phyloP scores from a whole-genome alignment of 2,329 filamentous ascomycete species.

The Penicillium palitans region DNA sequence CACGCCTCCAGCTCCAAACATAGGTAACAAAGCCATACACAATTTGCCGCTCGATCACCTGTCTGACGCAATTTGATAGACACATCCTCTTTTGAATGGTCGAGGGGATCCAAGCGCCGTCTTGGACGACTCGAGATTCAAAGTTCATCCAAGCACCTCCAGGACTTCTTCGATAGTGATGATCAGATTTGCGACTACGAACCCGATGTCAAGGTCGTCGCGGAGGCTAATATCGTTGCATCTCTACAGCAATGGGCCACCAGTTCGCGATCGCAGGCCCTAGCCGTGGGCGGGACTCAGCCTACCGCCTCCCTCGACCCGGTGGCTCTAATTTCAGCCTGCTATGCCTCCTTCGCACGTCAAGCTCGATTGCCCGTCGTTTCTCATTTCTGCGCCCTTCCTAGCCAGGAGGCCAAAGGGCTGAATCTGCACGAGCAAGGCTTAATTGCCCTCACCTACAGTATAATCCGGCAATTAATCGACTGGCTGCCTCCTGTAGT shows the following conservation, averaged over 20 bases:
- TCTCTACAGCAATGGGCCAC: constrained; percentile 39
- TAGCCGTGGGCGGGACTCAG: constrained; percentile 35
- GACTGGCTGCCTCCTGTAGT: constrained; percentile 39
- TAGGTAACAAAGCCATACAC: constrained; percentile 27
- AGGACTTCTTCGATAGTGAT: constrained; percentile 38
- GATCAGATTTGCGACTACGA: constrained; percentile 37
- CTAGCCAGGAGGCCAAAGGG: constrained; percentile 21
- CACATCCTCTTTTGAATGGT: constrained; percentile 32
- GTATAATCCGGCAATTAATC: constrained; percentile 41
- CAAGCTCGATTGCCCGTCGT: constrained; percentile 35
- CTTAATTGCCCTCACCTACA: constrained; percentile 41
- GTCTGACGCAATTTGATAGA: constrained; percentile 25
- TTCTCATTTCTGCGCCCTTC: constrained; percentile 40
- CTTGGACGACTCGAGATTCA: constrained; percentile 37
- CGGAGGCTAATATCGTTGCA: constrained; percentile 29
- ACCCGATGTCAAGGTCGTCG: constrained; percentile 28
- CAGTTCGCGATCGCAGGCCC: constrained; percentile 34
- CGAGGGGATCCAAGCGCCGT: constrained; percentile 35
- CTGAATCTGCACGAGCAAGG: constrained; percentile 32
- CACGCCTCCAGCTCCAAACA: constrained; percentile 31
- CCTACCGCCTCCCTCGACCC: constrained; percentile 29
- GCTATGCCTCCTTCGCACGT: constrained; percentile 35
- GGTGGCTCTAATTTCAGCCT: constrained; percentile 36
- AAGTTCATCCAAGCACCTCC: constrained; percentile 37
- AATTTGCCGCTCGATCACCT: background rate